A percentile compares a stretch with the other conserved stretches of the same genome.
These are phyloP conservation scores for Podosphaera leucotricha DNA, from an alignment of 2,329 filamentous ascomycete species.

Conservation along the genomic window DNA sequence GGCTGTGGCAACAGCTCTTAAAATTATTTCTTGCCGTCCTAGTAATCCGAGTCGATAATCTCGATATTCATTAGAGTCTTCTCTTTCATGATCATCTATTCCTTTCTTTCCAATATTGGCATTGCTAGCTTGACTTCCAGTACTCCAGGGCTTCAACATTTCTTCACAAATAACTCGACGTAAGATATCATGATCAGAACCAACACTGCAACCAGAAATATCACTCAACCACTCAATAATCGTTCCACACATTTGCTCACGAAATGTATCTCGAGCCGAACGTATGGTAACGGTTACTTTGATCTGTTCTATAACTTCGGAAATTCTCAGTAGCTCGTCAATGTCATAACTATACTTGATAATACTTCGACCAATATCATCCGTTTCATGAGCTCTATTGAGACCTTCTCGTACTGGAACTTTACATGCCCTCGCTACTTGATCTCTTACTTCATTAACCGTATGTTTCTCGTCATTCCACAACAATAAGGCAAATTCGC, in stretches of 20 bases:
- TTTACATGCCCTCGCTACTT: constrained; percentile 72
- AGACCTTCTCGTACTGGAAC: constrained; percentile 45
- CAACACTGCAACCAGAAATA: constrained; percentile 72
- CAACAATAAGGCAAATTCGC: constrained; percentile 63
- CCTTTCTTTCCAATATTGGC: constrained; percentile 53
- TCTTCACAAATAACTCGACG: constrained; percentile 74
- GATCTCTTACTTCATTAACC: constrained; percentile 67
- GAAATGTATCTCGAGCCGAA: constrained; percentile 80
- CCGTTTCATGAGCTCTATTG: constrained; percentile 63
- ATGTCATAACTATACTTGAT: constrained; percentile 55
- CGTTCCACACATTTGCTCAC: constrained; percentile 96
- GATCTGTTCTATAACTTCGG: constrained; percentile 78
- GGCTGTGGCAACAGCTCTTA: constrained; percentile 5
- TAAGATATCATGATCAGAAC: constrained; percentile 54
- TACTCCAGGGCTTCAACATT: constrained; percentile 65
- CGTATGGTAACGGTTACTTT: constrained; percentile 89
- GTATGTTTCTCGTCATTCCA: constrained; percentile 99
- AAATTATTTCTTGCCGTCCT: constrained; percentile 6
- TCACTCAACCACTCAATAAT: constrained; percentile 93
- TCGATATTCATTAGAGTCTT: constrained; percentile 23
- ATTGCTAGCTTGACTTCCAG: constrained; percentile 65
- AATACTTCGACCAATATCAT: constrained; percentile 69
- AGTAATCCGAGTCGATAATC: constrained; percentile 7
- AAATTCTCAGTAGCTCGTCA: constrained; percentile 48
- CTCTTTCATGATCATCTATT: constrained; percentile 55